phyloP scores from a whole-genome alignment of 2,329 filamentous ascomycete species.

The Fusarium pseudoanthophilum region DNA sequence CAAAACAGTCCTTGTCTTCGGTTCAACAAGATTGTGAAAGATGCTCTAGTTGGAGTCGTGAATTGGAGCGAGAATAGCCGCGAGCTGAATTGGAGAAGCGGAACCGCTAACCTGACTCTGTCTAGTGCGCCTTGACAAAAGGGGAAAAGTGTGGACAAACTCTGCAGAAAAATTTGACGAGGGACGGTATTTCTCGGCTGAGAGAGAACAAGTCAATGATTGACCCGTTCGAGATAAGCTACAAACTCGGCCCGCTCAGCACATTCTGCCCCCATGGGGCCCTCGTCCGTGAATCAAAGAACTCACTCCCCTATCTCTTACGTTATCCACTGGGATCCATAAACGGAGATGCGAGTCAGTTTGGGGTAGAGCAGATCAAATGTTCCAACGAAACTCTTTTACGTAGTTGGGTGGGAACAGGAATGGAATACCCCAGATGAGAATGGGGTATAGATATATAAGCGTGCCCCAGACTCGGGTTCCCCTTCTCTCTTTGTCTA shows the following conservation, averaged over 20 bases:
- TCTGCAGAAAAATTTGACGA: constrained; percentile 24
- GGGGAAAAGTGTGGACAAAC: constrained; percentile 20
- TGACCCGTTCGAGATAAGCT: constrained; percentile 27
- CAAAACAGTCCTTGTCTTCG: background rate
- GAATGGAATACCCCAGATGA: constrained; percentile 12
- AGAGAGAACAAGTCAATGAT: background rate
- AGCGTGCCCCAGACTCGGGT: constrained; percentile 3
- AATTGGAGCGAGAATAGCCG: constrained; percentile 26
- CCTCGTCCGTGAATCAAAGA: background rate
- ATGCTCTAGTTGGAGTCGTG: constrained; percentile 11
- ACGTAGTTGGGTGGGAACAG: constrained; percentile 16
- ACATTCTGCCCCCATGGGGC: constrained; percentile 14
- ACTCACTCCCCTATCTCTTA: constrained; percentile 8
- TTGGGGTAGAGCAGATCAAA: constrained; percentile 28
- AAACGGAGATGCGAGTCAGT: constrained; percentile 35
- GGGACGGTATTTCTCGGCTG: constrained; percentile 25
- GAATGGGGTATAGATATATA: constrained; percentile 13
- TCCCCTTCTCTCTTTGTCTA: background rate
- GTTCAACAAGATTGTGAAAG: background rate
- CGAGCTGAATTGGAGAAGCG: constrained; percentile 27
- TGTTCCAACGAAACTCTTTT: constrained; percentile 27
- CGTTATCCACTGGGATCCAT: constrained; percentile 21
- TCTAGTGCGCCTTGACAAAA: background rate
- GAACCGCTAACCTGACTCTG: background rate
- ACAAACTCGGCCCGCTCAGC: constrained; percentile 21